phyloP scores from a whole-genome alignment of 208 protist genomes.

The Leishmania braziliensis region DNA sequence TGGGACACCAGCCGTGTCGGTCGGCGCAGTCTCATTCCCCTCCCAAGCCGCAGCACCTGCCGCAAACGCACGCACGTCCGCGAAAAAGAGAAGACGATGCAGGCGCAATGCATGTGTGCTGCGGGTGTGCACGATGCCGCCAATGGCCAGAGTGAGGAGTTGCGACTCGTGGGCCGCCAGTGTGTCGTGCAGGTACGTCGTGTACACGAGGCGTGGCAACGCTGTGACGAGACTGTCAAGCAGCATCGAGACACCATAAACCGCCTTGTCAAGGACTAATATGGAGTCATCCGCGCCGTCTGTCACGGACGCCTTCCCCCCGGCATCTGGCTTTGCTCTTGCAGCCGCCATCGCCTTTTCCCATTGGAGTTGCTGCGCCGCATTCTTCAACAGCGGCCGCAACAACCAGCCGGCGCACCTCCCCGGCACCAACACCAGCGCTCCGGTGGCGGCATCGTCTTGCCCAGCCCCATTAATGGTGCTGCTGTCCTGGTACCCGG shows the following conservation, averaged over 20 bases:
- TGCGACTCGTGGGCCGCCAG: slow-evolving; percentile 49
- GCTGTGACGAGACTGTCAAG: slow-evolving; percentile 34
- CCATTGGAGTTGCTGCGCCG: slow-evolving; percentile 47
- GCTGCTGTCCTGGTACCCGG: not conserved
- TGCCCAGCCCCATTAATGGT: not conserved
- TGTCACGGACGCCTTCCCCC: not conserved
- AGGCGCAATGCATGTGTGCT: slow-evolving; percentile 37
- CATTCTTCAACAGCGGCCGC: slow-evolving; percentile 59
- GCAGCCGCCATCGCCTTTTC: slow-evolving; percentile 32
- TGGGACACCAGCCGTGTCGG: not conserved
- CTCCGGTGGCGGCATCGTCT: not conserved
- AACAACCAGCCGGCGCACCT: slow-evolving; percentile 51
- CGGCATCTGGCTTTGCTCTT: slow-evolving; percentile 6
- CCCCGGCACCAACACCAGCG: slow-evolving; percentile 13
- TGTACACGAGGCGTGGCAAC: slow-evolving; percentile 39
- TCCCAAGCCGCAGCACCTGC: slow-evolving; percentile 6
- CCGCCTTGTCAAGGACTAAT: slow-evolving; percentile 39
- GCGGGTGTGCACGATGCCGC: slow-evolving; percentile 39
- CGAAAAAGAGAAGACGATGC: slow-evolving; percentile 50
- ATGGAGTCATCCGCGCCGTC: slow-evolving; percentile 11
- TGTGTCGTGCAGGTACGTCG: slow-evolving; percentile 50
- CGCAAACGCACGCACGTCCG: slow-evolving; percentile 47
- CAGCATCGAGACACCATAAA: slow-evolving; percentile 32
- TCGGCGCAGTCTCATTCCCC: not conserved
- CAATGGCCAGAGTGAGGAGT: slow-evolving; percentile 40